A percentile compares a stretch with the other conserved stretches of the same genome.
Conservation (phyloP, 2,329 filamentous ascomycete genomes). For the Elsinoe australis region DNA sequence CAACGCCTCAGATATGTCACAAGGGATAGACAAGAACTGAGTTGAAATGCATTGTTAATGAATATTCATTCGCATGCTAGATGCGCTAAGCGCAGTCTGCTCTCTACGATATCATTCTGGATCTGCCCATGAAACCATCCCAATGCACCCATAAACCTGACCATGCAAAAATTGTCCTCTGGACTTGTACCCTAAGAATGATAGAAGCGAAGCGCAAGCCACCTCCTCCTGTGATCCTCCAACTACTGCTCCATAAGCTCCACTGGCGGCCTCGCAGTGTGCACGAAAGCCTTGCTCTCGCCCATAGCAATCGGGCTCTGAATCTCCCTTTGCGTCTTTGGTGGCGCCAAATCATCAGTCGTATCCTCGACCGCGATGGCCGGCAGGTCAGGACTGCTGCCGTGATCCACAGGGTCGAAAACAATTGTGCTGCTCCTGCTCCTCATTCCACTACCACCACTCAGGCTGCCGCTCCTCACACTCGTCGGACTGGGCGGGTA, state of each 20-base stretch:
- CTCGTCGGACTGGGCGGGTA: slow-evolving; percentile 15
- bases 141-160: neutral
- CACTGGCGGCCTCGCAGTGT: slow-evolving; percentile 49
- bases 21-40: too few species aligned
- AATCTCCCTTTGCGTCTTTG: neutral
- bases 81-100: neutral
- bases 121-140: too few species aligned
- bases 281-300: slow-evolving; percentile 39
- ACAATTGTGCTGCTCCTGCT: slow-evolving; percentile 48
- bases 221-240: too few species aligned
- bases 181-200: neutral
- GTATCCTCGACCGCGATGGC: slow-evolving; percentile 59
- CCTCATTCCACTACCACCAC: slow-evolving; percentile 19
- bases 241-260: slow-evolving; percentile 45
- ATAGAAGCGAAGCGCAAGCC: neutral
- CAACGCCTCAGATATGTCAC: too few species aligned
- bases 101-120: too few species aligned
- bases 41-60: neutral
- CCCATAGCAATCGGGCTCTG: slow-evolving; percentile 42
- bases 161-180: neutral
- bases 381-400: slow-evolving; percentile 51
- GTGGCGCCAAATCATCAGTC: slow-evolving; percentile 36
- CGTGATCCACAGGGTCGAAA: slow-evolving; percentile 56
- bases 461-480: slow-evolving; percentile 14
- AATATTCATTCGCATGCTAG: neutral